A percentile compares a stretch with the other conserved stretches of the same genome.
phyloP scores from a whole-genome alignment of 2,329 filamentous ascomycete genomes.

The Cercospora sojina region DNA sequence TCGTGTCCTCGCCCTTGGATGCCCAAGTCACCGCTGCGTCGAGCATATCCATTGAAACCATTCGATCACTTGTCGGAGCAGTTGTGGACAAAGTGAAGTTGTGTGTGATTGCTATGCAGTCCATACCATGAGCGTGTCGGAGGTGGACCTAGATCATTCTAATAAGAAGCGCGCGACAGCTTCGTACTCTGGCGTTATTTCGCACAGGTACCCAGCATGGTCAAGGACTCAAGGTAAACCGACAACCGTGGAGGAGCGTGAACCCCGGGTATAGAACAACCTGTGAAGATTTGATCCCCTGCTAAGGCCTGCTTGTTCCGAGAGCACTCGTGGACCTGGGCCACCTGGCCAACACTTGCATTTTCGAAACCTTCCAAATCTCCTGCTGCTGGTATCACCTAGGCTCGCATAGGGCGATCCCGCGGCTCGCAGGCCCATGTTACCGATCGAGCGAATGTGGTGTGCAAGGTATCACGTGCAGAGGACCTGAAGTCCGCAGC shows the following conservation, averaged over 20 bases:
- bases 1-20: slow-evolving; percentile 8
- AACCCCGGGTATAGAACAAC: not conserved
- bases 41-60: slow-evolving; percentile 12
- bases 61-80: not conserved
- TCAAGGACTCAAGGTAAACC: not conserved
- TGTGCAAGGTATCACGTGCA: not conserved
- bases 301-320: not conserved
- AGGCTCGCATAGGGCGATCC: not conserved
- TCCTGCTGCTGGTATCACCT: not conserved
- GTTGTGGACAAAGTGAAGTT: not conserved
- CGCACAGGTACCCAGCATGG: slow-evolving; percentile 7
- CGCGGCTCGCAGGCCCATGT: not conserved
- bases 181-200: slow-evolving; percentile 11
- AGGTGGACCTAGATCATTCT: not conserved
- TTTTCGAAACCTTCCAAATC: not conserved
- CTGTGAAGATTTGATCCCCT: not conserved
- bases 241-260: not conserved
- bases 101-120: not conserved
- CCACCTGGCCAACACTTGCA: not conserved
- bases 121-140: not conserved
- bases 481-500: not conserved
- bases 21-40: slow-evolving; percentile 15
- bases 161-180: slow-evolving; percentile 1
- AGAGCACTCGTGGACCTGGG: not conserved
- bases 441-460: not conserved